A percentile compares a stretch with the other conserved stretches of the same genome.
Conservation (phyloP, 148 eudicot genomes). For the Vaccinium darrowii region DNA sequence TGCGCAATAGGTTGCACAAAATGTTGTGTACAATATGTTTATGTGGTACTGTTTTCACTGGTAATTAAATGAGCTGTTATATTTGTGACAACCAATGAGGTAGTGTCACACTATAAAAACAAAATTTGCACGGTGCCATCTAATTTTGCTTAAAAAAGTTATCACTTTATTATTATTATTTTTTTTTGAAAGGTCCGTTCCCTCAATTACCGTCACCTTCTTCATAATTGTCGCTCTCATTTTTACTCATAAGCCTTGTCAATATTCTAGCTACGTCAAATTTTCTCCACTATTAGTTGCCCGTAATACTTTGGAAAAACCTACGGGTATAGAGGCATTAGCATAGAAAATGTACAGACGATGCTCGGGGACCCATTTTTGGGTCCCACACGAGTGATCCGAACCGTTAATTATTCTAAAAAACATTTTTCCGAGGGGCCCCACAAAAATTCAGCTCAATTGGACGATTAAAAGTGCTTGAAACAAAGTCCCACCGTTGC, state of each 20-base stretch:
- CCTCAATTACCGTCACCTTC: not conserved
- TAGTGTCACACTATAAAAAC: not conserved
- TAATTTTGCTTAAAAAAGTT: not conserved
- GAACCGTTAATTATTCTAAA: too few relatives aligned
- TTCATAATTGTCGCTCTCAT: not conserved
- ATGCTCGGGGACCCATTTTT: too few relatives aligned
- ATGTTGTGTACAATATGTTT: not conserved
- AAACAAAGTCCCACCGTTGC: too few relatives aligned
- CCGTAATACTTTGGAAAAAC: too few relatives aligned
- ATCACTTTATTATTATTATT: not conserved
- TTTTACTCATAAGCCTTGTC: not conserved
- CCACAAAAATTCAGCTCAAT: too few relatives aligned
- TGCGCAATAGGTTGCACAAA: not conserved
- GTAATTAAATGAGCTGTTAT: not conserved
- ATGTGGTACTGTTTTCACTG: not conserved
- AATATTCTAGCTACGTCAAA: not conserved
- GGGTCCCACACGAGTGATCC: too few relatives aligned
- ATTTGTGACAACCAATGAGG: too few relatives aligned
- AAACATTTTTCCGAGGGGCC: too few relatives aligned
- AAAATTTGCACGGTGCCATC: not conserved
- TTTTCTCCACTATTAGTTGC: not conserved
- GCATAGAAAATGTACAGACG: too few relatives aligned
- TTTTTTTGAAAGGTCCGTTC: not conserved
- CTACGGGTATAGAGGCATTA: too few relatives aligned
- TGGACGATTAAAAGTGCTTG: too few relatives aligned